phyloP scores from a whole-genome alignment of 2,329 filamentous ascomycete species.

The Thermomyces lanuginosus region DNA sequence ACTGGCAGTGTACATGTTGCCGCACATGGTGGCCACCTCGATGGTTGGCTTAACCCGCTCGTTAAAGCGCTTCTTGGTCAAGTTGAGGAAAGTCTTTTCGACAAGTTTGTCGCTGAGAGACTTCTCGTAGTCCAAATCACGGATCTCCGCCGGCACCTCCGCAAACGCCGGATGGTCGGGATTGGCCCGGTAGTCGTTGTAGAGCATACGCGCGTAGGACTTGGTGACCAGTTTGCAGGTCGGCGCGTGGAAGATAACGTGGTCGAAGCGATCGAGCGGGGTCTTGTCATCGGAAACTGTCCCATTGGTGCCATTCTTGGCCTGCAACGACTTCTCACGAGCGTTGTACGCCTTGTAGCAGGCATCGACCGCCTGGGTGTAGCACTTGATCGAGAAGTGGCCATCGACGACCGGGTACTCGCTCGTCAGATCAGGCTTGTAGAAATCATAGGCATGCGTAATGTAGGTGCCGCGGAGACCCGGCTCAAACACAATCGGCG shows the following conservation, averaged over 20 bases:
- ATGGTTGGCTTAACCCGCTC: conserved; percentile 59
- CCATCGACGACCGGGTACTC: conserved; percentile 77
- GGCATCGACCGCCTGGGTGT: conserved; percentile 62
- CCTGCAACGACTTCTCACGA: conserved; percentile 48
- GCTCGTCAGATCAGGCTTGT: conserved; percentile 76
- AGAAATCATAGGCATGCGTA: conserved; percentile 76
- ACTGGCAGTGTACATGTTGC: conserved; percentile 48
- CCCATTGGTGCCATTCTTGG: conserved; percentile 35
- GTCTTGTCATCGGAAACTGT: conserved; percentile 36
- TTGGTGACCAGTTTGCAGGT: conserved; percentile 80
- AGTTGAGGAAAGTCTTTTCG: conserved; percentile 72
- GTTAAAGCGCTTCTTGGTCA: conserved; percentile 71
- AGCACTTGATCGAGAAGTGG: conserved; percentile 69
- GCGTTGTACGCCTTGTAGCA: conserved; percentile 69
- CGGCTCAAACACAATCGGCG: conserved; percentile 59
- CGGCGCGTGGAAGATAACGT: conserved; percentile 66
- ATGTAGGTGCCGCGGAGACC: conserved; percentile 67
- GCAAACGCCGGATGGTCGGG: conserved; percentile 51
- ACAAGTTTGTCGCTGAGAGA: conserved; percentile 67
- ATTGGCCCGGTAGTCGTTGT: conserved; percentile 68
- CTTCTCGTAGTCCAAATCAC: conserved; percentile 62
- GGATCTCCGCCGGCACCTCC: conserved; percentile 59
- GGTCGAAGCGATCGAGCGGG: conserved; percentile 64
- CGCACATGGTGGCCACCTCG: conserved; percentile 60
- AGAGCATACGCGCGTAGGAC: conserved; percentile 66